Percentiles rank a stretch among this genome's conserved stretches.
Evolutionary conservation across 2,329 filamentous ascomycete genomes (phyloP).

Genomic region (Ophiocordyceps polyrhachis-furcata): DNA sequence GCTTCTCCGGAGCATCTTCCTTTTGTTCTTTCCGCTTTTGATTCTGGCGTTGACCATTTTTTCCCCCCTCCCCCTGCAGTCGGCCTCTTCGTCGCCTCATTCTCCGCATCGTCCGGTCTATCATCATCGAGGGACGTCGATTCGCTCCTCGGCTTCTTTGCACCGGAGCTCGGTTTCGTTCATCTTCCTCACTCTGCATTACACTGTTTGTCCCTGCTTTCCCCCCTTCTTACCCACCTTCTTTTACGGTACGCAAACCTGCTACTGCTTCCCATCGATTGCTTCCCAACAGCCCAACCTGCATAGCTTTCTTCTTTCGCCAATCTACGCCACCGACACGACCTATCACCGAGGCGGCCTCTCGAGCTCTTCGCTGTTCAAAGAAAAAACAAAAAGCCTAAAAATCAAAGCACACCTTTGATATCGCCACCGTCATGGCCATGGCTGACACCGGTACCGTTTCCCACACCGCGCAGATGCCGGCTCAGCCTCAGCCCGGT

Average conservation of each 20-base stretch:
- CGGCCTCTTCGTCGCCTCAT: slow-evolving; percentile 1
- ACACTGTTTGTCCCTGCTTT: not conserved
- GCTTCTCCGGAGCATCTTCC: not conserved
- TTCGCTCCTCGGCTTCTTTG: not conserved
- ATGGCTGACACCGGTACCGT: slow-evolving; percentile 66
- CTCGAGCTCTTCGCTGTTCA: not conserved
- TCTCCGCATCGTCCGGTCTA: slow-evolving; percentile 1
- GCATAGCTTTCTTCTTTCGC: slow-evolving; percentile 1
- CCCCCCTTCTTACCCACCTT: not conserved
- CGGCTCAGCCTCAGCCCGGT: slow-evolving; percentile 48
- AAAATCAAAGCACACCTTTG: not conserved
- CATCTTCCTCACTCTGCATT: not conserved
- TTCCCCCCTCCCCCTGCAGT: not conserved
- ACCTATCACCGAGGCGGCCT: not conserved
- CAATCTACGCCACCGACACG: not conserved
- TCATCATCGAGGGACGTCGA: not conserved
- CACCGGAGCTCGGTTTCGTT: not conserved
- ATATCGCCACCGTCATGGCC: slow-evolving; percentile 11
- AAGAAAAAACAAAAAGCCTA: too few relatives aligned
- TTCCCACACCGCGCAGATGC: slow-evolving; percentile 44
- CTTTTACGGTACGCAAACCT: not conserved
- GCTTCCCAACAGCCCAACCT: slow-evolving; percentile 1
- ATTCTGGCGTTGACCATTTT: slow-evolving; percentile 1
- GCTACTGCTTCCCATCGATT: not conserved
- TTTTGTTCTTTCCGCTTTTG: not conserved